These are phyloP conservation scores for Collybia sp. DNA, from an alignment of 768 basidiomycete species.

Conservation along the genomic window DNA sequence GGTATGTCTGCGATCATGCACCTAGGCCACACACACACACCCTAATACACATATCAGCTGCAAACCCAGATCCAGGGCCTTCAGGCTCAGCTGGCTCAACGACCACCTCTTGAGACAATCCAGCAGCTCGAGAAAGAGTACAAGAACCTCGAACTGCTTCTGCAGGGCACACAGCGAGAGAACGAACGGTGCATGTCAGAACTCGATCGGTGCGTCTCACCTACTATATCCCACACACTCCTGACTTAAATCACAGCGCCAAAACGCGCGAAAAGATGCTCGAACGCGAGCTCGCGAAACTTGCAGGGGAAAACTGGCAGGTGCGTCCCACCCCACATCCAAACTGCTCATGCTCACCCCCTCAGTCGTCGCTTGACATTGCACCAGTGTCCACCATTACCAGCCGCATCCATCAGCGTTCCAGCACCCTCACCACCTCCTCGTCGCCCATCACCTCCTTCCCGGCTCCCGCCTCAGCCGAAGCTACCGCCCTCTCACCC, in stretches of 20 bases:
- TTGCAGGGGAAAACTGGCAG: constrained; percentile 84
- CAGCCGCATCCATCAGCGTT: background rate
- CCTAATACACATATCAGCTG: constrained; percentile 34
- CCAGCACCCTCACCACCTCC: background rate
- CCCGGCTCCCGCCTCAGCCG: no score
- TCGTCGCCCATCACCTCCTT: no score
- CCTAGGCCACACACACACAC: background rate
- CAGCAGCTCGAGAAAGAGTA: constrained; percentile 69
- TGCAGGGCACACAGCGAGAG: constrained; percentile 80
- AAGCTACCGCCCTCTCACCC: no score
- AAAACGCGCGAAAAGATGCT: constrained; percentile 43
- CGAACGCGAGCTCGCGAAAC: constrained; percentile 63
- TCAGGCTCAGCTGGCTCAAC: constrained; percentile 58
- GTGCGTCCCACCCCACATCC: constrained; percentile 26
- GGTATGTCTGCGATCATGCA: constrained; percentile 25
- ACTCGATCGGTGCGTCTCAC: constrained; percentile 53
- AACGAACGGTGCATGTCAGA: constrained; percentile 84
- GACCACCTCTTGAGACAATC: constrained; percentile 65
- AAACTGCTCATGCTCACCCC: background rate
- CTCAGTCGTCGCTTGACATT: background rate
- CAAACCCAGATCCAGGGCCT: constrained; percentile 57
- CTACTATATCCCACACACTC: background rate
- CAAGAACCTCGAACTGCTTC: constrained; percentile 67
- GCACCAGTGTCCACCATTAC: background rate
- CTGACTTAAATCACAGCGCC: background rate